These are phyloP conservation scores for Talaromyces sp. DNA, from an alignment of 2,329 filamentous ascomycete genomes.

Conservation along the genomic window DNA sequence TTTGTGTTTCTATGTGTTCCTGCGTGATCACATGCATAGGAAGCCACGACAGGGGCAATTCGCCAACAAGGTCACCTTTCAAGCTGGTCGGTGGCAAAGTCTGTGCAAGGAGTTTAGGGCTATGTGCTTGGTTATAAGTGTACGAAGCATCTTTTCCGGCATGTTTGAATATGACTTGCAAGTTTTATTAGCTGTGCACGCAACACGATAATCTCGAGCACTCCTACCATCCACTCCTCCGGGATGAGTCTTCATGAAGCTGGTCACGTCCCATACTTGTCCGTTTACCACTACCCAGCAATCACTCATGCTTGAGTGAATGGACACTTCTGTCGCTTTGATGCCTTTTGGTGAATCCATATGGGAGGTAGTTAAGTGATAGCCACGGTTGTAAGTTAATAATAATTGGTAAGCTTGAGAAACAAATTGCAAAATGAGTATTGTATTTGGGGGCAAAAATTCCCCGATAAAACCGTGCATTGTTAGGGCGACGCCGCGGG, in stretches of 20 bases:
- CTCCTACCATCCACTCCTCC: conserved; percentile 8
- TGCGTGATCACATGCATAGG: conserved; percentile 14
- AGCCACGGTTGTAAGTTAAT: background rate
- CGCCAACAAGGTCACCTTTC: conserved; percentile 14
- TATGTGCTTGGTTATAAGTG: conserved; percentile 29
- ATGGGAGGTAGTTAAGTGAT: background rate
- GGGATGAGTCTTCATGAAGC: conserved; percentile 26
- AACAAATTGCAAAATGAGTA: background rate
- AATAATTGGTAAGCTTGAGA: background rate
- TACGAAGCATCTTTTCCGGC: conserved; percentile 30
- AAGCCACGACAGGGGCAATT: conserved; percentile 3
- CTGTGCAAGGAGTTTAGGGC: conserved; percentile 20
- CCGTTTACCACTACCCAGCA: conserved; percentile 49
- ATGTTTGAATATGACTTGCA: conserved; percentile 24
- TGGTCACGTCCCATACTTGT: conserved; percentile 48
- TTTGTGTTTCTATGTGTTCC: background rate
- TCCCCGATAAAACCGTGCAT: background rate
- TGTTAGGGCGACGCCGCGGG: background rate
- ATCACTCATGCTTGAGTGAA: background rate
- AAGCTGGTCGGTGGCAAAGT: conserved; percentile 19
- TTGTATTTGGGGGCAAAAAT: background rate
- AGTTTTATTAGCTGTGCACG: background rate
- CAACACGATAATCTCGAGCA: background rate
- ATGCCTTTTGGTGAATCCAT: background rate
- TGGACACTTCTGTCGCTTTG: background rate